Conservation (phyloP, 2,329 filamentous ascomycete genomes). For the Orbilia javanica region DNA sequence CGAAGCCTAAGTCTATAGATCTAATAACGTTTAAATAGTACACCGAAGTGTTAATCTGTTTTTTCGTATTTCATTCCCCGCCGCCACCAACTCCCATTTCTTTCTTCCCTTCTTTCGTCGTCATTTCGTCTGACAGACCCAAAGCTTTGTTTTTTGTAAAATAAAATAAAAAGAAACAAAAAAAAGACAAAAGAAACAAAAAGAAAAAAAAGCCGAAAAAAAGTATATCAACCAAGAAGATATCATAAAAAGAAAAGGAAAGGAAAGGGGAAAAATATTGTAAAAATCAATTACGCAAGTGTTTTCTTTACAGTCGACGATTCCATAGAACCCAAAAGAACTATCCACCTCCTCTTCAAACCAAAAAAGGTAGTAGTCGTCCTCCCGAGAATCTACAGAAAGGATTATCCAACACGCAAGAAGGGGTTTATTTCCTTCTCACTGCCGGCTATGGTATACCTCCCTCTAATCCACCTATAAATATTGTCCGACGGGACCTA, state of each 20-base stretch:
- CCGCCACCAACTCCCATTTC: slow-evolving; percentile 31
- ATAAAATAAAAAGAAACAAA: not conserved
- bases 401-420: slow-evolving; percentile 11
- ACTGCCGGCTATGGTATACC: not conserved
- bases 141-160: slow-evolving; percentile 6
- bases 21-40: too few relatives aligned
- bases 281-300: slow-evolving; percentile 23
- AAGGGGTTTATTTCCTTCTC: not conserved
- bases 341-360: not conserved
- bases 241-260: not conserved
- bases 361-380: not conserved
- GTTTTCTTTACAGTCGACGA: slow-evolving; percentile 53
- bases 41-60: slow-evolving; percentile 14
- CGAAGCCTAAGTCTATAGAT: not conserved
- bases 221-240: slow-evolving; percentile 7
- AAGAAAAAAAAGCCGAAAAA: slow-evolving; percentile 15
- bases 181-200: not conserved
- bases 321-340: slow-evolving; percentile 14
- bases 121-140: slow-evolving; percentile 33
- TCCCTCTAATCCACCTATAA: not conserved
- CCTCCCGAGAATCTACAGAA: slow-evolving; percentile 12
- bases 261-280: slow-evolving; percentile 13
- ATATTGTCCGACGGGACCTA: not conserved
- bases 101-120: slow-evolving; percentile 1
- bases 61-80: slow-evolving; percentile 26